Conservation (phyloP, 2,329 filamentous ascomycete species). For the Ambrosiella xylebori region DNA sequence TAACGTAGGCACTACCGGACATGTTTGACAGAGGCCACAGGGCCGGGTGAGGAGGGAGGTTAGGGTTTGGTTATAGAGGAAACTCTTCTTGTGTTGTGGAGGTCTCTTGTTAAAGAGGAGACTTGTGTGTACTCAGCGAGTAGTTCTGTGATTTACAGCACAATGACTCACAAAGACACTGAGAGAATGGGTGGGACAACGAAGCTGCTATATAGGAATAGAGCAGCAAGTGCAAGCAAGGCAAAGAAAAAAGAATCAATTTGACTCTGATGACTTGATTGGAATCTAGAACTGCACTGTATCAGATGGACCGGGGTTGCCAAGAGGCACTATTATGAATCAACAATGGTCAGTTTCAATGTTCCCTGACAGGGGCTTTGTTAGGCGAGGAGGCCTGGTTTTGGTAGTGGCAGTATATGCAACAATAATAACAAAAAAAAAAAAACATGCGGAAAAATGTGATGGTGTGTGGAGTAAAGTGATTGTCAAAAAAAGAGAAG, state of each 20-base stretch:
- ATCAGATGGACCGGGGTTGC: neutral
- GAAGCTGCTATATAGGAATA: neutral
- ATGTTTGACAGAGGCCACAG: too few species aligned
- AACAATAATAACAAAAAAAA: neutral
- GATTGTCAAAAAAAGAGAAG: neutral
- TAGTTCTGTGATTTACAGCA: too few species aligned
- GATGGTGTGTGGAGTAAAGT: neutral
- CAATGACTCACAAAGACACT: neutral
- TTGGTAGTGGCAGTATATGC: neutral
- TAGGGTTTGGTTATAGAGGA: too few species aligned
- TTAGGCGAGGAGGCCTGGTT: neutral
- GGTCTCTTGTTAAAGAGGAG: too few species aligned
- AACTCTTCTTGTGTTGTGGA: too few species aligned
- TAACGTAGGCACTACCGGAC: too few species aligned
- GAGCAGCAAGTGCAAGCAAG: neutral
- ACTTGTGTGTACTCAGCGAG: too few species aligned
- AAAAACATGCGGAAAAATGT: too few species aligned
- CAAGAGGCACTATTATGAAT: neutral
- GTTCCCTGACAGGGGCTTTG: neutral
- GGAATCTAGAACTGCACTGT: neutral
- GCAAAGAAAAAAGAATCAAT: neutral
- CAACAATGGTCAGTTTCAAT: neutral
- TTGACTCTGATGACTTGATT: neutral
- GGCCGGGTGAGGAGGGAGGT: too few species aligned
- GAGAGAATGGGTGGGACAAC: neutral